Evolutionary conservation across 1,284 basidiomycete species (phyloP), one percentile per base, ranked within the genome.

Genomic region (Ceratobasidium sp.): DNA sequence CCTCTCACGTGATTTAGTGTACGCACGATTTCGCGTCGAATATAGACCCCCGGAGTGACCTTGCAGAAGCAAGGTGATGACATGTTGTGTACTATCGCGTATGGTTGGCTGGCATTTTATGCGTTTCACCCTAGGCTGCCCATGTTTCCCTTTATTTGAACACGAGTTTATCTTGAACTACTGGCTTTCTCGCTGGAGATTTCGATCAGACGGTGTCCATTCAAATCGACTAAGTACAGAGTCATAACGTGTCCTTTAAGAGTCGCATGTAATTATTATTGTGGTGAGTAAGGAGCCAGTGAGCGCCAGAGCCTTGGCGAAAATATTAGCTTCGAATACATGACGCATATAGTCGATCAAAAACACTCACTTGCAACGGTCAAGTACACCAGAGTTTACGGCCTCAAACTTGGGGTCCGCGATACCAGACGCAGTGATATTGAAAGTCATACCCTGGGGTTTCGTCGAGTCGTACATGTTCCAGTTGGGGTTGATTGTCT

Each of bases 11-110:
- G n/a, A n/a, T n/a, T n/a, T n/a, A n/a, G n/a, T n/a, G n/a, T n/a
- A n/a, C n/a, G n/a, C n/a, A n/a, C n/a, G n/a, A n/a, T n/a, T n/a
- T n/a, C n/a, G n/a, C n/a, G n/a, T n/a, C n/a, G n/a, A n/a, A n/a
- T n/a, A n/a, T n/a, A n/a, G n/a, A n/a, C n/a, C n/a, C n/a, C n/a
- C n/a, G n/a, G n/a, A n/a, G n/a, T n/a, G n/a, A n/a, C n/a, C n/a
- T n/a, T n/a, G n/a, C n/a, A n/a, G n/a, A n/a, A n/a, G n/a, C n/a
- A n/a, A n/a, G n/a, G n/a, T n/a, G 64, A 58, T 69, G 54, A 59
- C 37, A 68, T 46, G 65, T 71, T 71, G 54, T 71, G 53, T 71
- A 71, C 68, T 49, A 71, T 71, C 68, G 56, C 68, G 37, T 71
- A 71, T 59, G 68, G 41, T 51, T 56, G 43, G 65, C 46, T 43